Conservation (phyloP, 805 yeast species). For the Clavispora vitiphila region DNA sequence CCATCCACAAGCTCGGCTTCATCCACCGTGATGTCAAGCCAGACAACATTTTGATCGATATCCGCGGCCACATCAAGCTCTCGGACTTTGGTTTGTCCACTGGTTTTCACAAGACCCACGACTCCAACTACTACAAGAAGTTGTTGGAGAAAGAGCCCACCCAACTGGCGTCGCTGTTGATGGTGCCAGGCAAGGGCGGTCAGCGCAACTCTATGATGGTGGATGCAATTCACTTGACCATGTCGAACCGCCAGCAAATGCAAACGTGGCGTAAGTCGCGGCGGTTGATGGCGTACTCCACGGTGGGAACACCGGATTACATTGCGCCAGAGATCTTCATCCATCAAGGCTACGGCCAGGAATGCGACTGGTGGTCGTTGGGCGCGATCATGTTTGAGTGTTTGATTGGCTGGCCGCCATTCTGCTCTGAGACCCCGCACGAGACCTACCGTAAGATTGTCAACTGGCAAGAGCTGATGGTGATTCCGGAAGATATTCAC, state of each 20-base stretch:
- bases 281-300: conserved; percentile 90
- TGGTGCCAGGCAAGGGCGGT: conserved; percentile 14
- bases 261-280: conserved; percentile 94
- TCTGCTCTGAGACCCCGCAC: conserved; percentile 90
- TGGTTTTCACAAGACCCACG: conserved; percentile 92
- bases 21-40: conserved; percentile 98
- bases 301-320: conserved; percentile 95
- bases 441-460: conserved; percentile 89
- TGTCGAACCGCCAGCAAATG: conserved; percentile 91
- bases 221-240: conserved; percentile 91
- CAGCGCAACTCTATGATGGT: conserved; percentile 76
- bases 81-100: conserved; percentile 80
- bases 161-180: conserved; percentile 27
- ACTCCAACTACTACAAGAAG: conserved; percentile 78
- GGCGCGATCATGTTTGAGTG: conserved; percentile 98
- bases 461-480: conserved; percentile 84
- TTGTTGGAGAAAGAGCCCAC: conserved; percentile 62
- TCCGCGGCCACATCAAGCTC: conserved; percentile 63
- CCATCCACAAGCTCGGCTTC: conserved; percentile 86
- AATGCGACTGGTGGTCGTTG: conserved; percentile 97
- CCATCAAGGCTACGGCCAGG: conserved; percentile 93
- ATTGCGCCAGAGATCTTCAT: conserved; percentile 93
- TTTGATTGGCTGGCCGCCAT: conserved; percentile 95
- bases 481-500: conserved; percentile 89
- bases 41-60: conserved; percentile 86